Evolutionary conservation across 768 basidiomycete species (phyloP), one percentile per base, ranked within the genome.

Genomic region (Thelephora aurantiotincta): DNA sequence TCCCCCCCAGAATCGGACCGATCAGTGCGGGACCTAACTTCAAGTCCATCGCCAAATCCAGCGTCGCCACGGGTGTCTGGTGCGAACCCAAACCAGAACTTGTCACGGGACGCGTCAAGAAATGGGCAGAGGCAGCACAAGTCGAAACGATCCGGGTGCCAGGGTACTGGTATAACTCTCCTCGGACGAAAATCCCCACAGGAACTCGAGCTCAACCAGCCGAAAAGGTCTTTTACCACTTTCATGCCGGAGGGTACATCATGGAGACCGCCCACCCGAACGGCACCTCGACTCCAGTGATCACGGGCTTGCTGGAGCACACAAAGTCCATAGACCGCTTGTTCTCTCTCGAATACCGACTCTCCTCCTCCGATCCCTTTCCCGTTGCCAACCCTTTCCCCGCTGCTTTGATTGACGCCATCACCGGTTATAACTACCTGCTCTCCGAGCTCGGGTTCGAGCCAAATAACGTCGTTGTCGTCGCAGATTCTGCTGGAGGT

Each of bases 401-500:
- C 0, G 69, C 73, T 0, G 70, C 72, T 0, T 60, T 79, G 3
- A 50, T 77, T 23, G 78, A 79, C 54, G 72, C 65, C 1, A 44
- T 76, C 7, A 66, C 73, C 0, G 74, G 70, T 1, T 78, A 74
- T 53, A 46, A 63, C 7, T 73, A 77, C 60, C 70, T 80, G 34
- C 60, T 74, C 30, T 54, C 51, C 11, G 55, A 51, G 6, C 55
- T 74, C 33, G 64, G 66, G 0, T 72, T 75, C 56, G 44, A 52
- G 6, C 65, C 74, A 1, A 19, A 45, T n/a, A 64, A 73, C 47
- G 67, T 79, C 50, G 60, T 76, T 48, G 47, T 78, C 12, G 55
- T 58, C 9, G 78, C 76, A 14, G 76, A 78, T 44, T 76, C 74
- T 1, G 74, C 78, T 0, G 78, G 78, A 0, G 77, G 68, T 1